These are phyloP conservation scores for Chenopodium suecicum DNA, from an alignment of 148 eudicot species.

Conservation along the genomic window DNA sequence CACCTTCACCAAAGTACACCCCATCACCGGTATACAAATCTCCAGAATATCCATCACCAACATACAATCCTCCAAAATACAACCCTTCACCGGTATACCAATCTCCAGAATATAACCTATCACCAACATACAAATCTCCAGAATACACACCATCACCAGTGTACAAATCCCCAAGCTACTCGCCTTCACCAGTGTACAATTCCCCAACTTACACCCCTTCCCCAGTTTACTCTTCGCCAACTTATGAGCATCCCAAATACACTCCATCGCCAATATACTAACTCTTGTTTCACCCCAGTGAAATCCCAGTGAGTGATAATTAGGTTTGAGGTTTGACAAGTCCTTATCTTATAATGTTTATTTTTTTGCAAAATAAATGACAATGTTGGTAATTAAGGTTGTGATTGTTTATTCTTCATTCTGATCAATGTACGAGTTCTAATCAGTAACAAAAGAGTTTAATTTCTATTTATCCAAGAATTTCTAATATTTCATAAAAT, in stretches of 20 bases:
- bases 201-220: background rate
- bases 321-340: too few relatives aligned
- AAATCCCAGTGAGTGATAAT: too few relatives aligned
- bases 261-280: background rate
- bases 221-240: background rate
- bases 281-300: background rate
- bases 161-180: background rate
- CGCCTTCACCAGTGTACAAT: background rate
- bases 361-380: background rate
- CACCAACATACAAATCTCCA: background rate
- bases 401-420: too few relatives aligned
- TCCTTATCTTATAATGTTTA: background rate
- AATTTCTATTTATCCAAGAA: too few relatives aligned
- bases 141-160: background rate
- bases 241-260: background rate
- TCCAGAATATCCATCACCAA: background rate
- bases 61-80: background rate
- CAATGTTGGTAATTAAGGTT: background rate
- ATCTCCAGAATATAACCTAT: background rate
- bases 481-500: too few relatives aligned
- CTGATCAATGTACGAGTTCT: too few relatives aligned
- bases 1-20: background rate
- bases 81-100: background rate
- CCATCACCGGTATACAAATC: conserved; percentile 4
- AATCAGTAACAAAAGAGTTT: too few relatives aligned